These are phyloP conservation scores for Syncephalastrum contaminatum DNA, from an alignment of 371 early-diverging fungal species.

Conservation along the genomic window DNA sequence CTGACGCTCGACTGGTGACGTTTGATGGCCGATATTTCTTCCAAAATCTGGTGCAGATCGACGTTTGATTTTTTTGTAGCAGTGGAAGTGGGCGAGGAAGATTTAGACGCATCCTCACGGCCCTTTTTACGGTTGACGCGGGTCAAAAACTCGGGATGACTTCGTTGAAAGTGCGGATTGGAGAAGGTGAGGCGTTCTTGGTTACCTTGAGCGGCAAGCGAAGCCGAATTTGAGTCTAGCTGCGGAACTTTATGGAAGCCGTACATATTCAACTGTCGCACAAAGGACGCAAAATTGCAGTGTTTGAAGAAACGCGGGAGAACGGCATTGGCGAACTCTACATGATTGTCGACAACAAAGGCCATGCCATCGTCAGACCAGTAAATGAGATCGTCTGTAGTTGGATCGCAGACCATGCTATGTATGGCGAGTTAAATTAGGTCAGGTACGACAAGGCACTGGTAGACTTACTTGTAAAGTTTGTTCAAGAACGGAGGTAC, in stretches of 20 bases:
- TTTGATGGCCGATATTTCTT: constrained; percentile 85
- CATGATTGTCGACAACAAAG: constrained; percentile 66
- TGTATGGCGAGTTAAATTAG: not conserved
- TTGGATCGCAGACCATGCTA: constrained; percentile 75
- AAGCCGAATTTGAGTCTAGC: constrained; percentile 19
- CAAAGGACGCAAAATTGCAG: constrained; percentile 91
- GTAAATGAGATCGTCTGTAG: constrained; percentile 66
- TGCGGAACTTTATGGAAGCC: constrained; percentile 85
- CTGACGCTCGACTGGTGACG: constrained; percentile 88
- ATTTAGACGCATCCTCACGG: constrained; percentile 11
- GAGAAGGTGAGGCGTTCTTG: constrained; percentile 63
- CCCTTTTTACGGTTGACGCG: constrained; percentile 55
- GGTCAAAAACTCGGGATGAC: constrained; percentile 54
- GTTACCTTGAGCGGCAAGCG: constrained; percentile 61
- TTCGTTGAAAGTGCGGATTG: constrained; percentile 54
- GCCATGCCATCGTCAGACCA: constrained; percentile 81
- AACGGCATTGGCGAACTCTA: constrained; percentile 83
- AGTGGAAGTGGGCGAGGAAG: not conserved
- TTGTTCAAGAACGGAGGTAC: constrained; percentile 89
- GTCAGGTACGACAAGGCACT: constrained; percentile 10
- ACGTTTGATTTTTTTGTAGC: constrained; percentile 9
- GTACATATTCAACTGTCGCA: constrained; percentile 94
- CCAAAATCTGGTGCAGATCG: constrained; percentile 62
- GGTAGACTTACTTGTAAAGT: constrained; percentile 68
- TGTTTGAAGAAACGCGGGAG: constrained; percentile 91